Percentiles rank a stretch among this genome's conserved stretches.
These are phyloP conservation scores for Tardiomyces digboiensis DNA, from an alignment of 1,139 yeast genomes.

Conservation along the genomic window DNA sequence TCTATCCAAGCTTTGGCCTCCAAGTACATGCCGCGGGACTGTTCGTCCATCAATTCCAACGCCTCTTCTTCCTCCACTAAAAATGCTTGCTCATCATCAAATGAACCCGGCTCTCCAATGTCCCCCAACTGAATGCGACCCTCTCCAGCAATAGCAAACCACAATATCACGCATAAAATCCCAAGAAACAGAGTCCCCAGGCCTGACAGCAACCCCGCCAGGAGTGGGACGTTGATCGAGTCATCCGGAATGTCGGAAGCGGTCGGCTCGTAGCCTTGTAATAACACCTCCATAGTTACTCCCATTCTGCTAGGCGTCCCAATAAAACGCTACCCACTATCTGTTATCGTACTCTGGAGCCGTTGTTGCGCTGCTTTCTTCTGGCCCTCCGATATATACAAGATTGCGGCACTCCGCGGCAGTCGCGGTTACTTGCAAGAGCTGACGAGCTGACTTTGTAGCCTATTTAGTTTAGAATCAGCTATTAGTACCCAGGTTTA, in stretches of 20 bases:
- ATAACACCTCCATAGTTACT: background rate
- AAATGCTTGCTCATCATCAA: slow-evolving; percentile 57
- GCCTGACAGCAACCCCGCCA: slow-evolving; percentile 29
- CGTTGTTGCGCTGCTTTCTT: no score
- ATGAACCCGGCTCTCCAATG: slow-evolving; percentile 42
- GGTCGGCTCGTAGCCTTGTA: background rate
- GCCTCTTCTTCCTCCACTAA: slow-evolving; percentile 64
- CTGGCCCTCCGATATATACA: no score
- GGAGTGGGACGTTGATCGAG: slow-evolving; percentile 9
- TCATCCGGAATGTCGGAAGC: background rate
- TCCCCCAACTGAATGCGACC: slow-evolving; percentile 28
- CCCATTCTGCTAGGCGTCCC: no score
- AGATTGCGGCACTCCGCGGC: no score
- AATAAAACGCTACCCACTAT: no score
- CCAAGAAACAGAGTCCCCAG: slow-evolving; percentile 25
- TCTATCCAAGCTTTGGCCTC: slow-evolving; percentile 47
- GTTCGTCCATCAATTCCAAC: slow-evolving; percentile 51
- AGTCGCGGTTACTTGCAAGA: no score
- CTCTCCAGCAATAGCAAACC: slow-evolving; percentile 25
- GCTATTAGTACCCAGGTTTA: no score
- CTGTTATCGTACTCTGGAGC: no score
- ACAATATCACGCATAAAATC: slow-evolving; percentile 23
- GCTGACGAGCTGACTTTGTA: no score
- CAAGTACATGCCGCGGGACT: slow-evolving; percentile 34
- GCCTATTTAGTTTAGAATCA: no score